phyloP scores from a whole-genome alignment of 202 grass and related monocot species.

The Saccharum hybrid region DNA sequence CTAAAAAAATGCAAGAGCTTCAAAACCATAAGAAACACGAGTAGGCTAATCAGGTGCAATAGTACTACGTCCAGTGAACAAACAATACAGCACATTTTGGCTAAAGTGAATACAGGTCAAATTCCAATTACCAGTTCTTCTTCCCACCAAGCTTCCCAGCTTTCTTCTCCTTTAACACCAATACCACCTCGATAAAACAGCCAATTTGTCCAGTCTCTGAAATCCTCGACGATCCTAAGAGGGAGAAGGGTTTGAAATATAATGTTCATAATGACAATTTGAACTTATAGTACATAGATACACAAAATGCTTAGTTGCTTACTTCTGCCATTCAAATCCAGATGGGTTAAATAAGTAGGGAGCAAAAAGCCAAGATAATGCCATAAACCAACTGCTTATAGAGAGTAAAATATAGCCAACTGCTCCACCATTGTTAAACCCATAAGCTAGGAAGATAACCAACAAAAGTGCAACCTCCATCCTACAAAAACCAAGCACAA shows the following conservation, averaged over 20 bases:
- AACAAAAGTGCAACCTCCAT: slow-evolving; percentile 87
- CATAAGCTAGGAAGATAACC: slow-evolving; percentile 76
- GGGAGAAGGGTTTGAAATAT: slow-evolving; percentile 2
- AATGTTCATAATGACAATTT: slow-evolving; percentile 17
- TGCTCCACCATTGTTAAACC: slow-evolving; percentile 83
- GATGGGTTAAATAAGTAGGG: slow-evolving; percentile 93
- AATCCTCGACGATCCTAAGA: slow-evolving; percentile 86
- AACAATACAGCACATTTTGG: not conserved
- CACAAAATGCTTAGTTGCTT: slow-evolving; percentile 46
- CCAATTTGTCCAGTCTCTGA: slow-evolving; percentile 97
- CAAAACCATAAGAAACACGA: not conserved
- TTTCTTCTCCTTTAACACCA: slow-evolving; percentile 98
- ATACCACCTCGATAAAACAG: slow-evolving; percentile 96
- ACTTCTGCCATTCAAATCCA: slow-evolving; percentile 99
- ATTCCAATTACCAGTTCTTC: slow-evolving; percentile 82
- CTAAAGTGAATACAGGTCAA: slow-evolving; percentile 9
- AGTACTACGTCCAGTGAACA: not conserved
- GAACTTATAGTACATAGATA: slow-evolving; percentile 27
- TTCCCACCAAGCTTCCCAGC: slow-evolving; percentile 99
- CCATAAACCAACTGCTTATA: slow-evolving; percentile 97
- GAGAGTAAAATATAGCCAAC: slow-evolving; percentile 91
- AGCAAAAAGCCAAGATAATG: slow-evolving; percentile 91
- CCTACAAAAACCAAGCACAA: slow-evolving; percentile 54
- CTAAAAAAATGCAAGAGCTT: not conserved
- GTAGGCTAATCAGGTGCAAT: not conserved